phyloP scores from a whole-genome alignment of 2,329 filamentous ascomycete species.

The Waltergamsia citrina region DNA sequence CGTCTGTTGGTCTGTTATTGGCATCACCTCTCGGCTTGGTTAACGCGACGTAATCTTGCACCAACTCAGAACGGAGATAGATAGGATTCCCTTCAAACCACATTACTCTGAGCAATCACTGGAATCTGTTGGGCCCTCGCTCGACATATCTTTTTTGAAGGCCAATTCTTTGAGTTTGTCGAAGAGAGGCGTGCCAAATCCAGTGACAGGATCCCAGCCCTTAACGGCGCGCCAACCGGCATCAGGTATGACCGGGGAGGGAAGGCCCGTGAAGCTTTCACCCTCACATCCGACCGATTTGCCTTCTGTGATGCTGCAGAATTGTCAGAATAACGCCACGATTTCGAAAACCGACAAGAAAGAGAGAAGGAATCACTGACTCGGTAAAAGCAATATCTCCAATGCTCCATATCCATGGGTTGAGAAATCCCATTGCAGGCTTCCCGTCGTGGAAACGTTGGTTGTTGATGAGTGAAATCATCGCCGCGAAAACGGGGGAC shows the following conservation, averaged over 20 bases:
- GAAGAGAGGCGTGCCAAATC: constrained; percentile 36
- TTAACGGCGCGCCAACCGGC: constrained; percentile 17
- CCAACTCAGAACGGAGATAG: no score
- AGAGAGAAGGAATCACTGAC: constrained; percentile 11
- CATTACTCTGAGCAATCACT: no score
- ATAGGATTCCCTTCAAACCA: no score
- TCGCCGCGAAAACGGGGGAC: constrained; percentile 50
- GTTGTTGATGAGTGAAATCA: constrained; percentile 57
- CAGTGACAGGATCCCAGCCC: constrained; percentile 28
- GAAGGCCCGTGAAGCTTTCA: constrained; percentile 11
- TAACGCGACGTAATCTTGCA: no score
- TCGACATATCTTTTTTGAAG: no score
- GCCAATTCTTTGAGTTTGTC: constrained; percentile 16
- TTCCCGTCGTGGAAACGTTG: constrained; percentile 45
- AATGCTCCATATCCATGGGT: constrained; percentile 47
- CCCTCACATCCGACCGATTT: constrained; percentile 21
- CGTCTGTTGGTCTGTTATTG: no score
- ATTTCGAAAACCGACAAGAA: neutral
- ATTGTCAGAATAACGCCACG: constrained; percentile 4
- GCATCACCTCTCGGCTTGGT: no score
- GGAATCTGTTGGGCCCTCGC: no score
- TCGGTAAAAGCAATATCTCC: constrained; percentile 22
- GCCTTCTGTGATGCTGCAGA: constrained; percentile 23
- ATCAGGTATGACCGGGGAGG: constrained; percentile 14
- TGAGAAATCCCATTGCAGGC: constrained; percentile 47